Percentiles rank a stretch among this genome's conserved stretches.
phyloP scores from a whole-genome alignment of 306 rosid species.

The Vigna unguiculata region DNA sequence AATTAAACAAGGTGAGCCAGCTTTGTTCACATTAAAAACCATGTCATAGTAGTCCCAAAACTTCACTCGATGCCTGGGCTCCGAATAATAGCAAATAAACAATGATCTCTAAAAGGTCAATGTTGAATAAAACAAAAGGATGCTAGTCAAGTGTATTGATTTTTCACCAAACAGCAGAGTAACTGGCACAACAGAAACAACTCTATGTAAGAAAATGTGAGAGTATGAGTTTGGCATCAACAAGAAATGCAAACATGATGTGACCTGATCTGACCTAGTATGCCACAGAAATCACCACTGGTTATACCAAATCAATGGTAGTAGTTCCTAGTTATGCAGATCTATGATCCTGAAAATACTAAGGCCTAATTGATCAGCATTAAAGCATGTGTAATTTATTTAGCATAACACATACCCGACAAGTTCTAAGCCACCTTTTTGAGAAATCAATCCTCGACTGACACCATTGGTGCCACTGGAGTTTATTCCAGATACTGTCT shows the following conservation, averaged over 20 bases:
- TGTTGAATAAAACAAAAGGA: slow-evolving; percentile 21
- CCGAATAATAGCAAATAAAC: slow-evolving; percentile 30
- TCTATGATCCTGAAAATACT: not conserved
- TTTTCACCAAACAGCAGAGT: slow-evolving; percentile 17
- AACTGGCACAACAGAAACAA: slow-evolving; percentile 6
- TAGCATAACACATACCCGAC: slow-evolving; percentile 70
- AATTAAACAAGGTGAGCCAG: not conserved
- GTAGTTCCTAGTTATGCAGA: slow-evolving; percentile 20
- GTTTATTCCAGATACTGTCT: slow-evolving; percentile 60
- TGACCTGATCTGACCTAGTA: slow-evolving; percentile 38
- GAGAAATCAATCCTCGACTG: slow-evolving; percentile 60
- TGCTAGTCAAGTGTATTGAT: slow-evolving; percentile 19
- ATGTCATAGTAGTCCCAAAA: slow-evolving; percentile 3
- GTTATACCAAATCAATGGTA: slow-evolving; percentile 30
- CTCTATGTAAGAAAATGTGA: slow-evolving; percentile 5
- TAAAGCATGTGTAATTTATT: slow-evolving; percentile 32
- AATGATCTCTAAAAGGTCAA: slow-evolving; percentile 17
- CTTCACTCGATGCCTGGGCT: slow-evolving; percentile 25
- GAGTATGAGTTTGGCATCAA: slow-evolving; percentile 14
- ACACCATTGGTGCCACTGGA: slow-evolving; percentile 59
- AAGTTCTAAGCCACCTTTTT: slow-evolving; percentile 63
- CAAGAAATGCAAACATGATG: not conserved
- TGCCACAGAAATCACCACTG: slow-evolving; percentile 29
- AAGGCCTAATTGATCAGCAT: slow-evolving; percentile 7
- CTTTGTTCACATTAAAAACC: slow-evolving; percentile 18